Percentiles rank a stretch among this genome's conserved stretches.
phyloP scores from a whole-genome alignment of 2,329 filamentous ascomycete species.

The Fusarium humuli region DNA sequence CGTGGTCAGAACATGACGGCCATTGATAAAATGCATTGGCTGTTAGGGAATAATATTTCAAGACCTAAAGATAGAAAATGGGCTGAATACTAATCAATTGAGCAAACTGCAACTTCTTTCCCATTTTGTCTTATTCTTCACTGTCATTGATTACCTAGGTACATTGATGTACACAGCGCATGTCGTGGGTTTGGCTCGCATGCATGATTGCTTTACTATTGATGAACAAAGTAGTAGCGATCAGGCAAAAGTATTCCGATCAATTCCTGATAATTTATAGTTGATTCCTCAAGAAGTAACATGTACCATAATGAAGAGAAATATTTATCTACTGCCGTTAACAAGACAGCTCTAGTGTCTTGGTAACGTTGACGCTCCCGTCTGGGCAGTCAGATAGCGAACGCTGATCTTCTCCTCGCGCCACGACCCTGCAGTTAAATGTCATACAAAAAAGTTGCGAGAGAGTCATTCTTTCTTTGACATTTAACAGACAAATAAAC shows the following conservation, averaged over 20 bases:
- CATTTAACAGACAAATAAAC: not conserved
- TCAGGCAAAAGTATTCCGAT: not conserved
- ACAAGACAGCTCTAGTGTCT: not conserved
- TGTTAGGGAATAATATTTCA: not conserved
- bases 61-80: not conserved
- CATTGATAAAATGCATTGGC: constrained; percentile 3
- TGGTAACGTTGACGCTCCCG: not conserved
- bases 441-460: not conserved
- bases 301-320: not conserved
- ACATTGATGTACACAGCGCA: not conserved
- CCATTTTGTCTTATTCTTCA: not conserved
- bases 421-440: constrained; percentile 20
- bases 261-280: not conserved
- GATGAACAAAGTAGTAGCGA: no score
- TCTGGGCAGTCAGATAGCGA: not conserved
- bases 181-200: not conserved
- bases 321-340: not conserved
- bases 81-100: not conserved
- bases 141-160: not conserved
- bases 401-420: constrained; percentile 7
- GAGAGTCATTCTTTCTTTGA: not conserved
- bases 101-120: not conserved
- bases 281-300: not conserved
- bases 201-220: no score
- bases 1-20: not conserved